Conservation (phyloP, 495 filamentous ascomycete genomes). For the Trichocladium antarcticum region DNA sequence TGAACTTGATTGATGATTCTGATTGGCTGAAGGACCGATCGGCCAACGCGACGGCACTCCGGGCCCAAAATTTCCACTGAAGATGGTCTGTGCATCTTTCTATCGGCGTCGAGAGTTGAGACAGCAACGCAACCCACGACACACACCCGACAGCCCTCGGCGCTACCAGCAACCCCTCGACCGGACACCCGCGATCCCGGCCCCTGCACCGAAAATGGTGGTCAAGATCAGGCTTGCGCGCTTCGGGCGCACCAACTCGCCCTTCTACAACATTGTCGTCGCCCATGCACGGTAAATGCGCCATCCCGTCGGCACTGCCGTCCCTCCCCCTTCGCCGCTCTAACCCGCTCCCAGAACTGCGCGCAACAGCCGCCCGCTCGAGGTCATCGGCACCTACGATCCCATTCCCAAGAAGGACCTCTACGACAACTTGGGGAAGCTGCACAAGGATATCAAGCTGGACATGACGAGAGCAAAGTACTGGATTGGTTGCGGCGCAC, state of each 20-base stretch:
- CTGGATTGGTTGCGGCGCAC: conserved; percentile 93
- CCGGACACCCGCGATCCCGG: too few relatives aligned
- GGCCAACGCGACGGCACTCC: neutral
- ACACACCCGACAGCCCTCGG: neutral
- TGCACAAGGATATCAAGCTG: conserved; percentile 81
- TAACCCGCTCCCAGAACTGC: conserved; percentile 47
- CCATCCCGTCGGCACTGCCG: conserved; percentile 1
- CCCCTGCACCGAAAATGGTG: conserved; percentile 53
- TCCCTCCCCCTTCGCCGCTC: neutral
- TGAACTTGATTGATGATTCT: neutral
- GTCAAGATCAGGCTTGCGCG: conserved; percentile 85
- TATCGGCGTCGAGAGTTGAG: too few relatives aligned
- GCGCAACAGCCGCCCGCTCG: conserved; percentile 73
- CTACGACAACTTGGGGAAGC: conserved; percentile 51
- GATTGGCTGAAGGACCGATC: neutral
- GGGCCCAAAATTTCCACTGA: conserved; percentile 7
- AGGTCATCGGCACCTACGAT: conserved; percentile 93
- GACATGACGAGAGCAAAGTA: conserved; percentile 75
- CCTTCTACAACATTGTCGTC: conserved; percentile 96
- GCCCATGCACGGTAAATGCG: conserved; percentile 80
- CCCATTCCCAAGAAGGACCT: conserved; percentile 67
- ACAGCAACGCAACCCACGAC: neutral
- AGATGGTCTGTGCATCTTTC: conserved; percentile 3
- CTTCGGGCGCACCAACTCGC: conserved; percentile 75
- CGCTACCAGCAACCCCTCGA: too few relatives aligned